Evolutionary conservation across 2,329 filamentous ascomycete genomes (phyloP), one percentile per base, ranked within the genome.

Genomic region (Aureobasidium lini): DNA sequence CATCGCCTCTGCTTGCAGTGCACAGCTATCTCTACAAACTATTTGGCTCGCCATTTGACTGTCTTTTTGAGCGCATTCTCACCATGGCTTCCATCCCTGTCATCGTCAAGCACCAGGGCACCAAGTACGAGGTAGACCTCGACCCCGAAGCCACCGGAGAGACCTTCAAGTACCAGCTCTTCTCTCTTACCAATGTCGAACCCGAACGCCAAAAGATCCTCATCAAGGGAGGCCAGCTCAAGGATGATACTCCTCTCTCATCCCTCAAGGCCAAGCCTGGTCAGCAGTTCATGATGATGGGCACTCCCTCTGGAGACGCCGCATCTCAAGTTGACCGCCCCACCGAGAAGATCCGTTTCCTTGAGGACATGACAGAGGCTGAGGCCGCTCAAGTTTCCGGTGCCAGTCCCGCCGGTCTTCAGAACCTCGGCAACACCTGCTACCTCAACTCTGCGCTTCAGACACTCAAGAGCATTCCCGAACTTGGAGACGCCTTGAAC

Each of bases 401-500:
- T 61, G 92, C 92, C 49, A 93, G 83, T 47, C 94, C 95, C 1
- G 88, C 92, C 60, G 94, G 94, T 48, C 78, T 99, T 62, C 83
- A 88, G 71, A 99, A 99, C 70, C 79, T 96, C 62, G 94, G 95
- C 66, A 99, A 99, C 75, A 99, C 95, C 4, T 99, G 94, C 78
- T 99, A 99, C 72, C 85, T 97, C 69, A 99, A 99, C 79, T 94
- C 94, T 52, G 96, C 93, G 0, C 80, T 99, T n/a, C 95, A 99
- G 73, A 88, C 90, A 4, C 78, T 99, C 65, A 86, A 89, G 63
- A 82, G 87, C 57, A 90, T 99, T 61, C 94, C 94, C 8, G 94
- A 99, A 76, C 83, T 99, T 37, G 90, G 96, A 69, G 80, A 89
- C 37, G 84, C 90, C 66, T 81, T 99, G 47, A 70, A 78, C 62